Evolutionary conservation across 2,329 filamentous ascomycete species (phyloP), one percentile per base, ranked within the genome.

Genomic region (Emydomyces testavorans): DNA sequence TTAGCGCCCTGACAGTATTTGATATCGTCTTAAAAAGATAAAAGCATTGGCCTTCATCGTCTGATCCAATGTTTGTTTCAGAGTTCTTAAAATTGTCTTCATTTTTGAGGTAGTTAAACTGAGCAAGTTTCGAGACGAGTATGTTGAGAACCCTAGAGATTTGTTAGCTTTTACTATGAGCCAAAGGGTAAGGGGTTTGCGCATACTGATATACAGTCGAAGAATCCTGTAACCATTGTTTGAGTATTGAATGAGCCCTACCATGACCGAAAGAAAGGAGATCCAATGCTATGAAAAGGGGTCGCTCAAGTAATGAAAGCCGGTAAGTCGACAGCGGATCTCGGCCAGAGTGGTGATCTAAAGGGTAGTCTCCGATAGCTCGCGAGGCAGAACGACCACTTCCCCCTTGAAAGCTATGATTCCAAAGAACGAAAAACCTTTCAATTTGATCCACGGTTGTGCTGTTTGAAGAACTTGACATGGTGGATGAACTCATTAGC

Each of bases 211-310:
- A 70, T 24, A 79, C 65, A 34, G 69, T 76, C 11, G 74, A 66
- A 7, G 76, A 59, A 46, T 68, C 65, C 39, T 84, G 82, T 2
- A 96, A 71, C 89, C 90, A 95, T 41, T 77, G 80, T 57, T 82
- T 83, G 32, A 86, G 79, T 21, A 83, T 82, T 65, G 87, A 82
- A 52, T 82, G 86, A 11, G 83, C 69, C 56, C 89, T 84, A 1
- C 80, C 82, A 16, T 77, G 74, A 51, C 86, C 80, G 50, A 89
- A 82, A 15, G 77, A 67, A 1, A 96, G 70, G 1, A 82, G 76
- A 63, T 96, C 90, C 21, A 96, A 71, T 53, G 93, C 74, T 8
- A 94, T 67, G 53, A 95, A 83, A 15, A 94, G 65, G 1, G 90
- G 90, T 42, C 87, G 78, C 4, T 82, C 82, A 34, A 96, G 72